Conservation (phyloP, 2,329 filamentous ascomycete genomes). For the Exophiala calicioides region DNA sequence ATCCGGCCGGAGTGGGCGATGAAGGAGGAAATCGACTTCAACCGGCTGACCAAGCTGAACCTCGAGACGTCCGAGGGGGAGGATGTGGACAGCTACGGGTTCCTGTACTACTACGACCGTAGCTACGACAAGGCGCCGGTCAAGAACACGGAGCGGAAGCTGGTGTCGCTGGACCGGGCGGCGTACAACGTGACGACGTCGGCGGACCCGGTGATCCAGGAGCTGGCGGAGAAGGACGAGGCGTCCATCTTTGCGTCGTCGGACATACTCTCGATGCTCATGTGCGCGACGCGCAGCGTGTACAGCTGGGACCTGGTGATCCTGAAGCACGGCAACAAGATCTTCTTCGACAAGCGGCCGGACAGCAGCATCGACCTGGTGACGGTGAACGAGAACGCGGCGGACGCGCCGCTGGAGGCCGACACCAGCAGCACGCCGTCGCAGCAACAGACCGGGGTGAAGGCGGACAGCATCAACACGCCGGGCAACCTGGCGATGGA, state of each 20-base stretch:
- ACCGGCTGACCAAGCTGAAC: slow-evolving; percentile 91
- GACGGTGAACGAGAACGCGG: slow-evolving; percentile 98
- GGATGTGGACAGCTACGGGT: slow-evolving; percentile 92
- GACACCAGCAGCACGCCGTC: slow-evolving; percentile 59
- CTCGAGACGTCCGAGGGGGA: slow-evolving; percentile 92
- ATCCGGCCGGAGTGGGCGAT: slow-evolving; percentile 95
- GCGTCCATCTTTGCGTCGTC: slow-evolving; percentile 96
- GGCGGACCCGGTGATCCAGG: slow-evolving; percentile 93
- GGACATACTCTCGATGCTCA: slow-evolving; percentile 97
- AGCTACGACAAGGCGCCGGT: slow-evolving; percentile 91
- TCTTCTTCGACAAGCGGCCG: slow-evolving; percentile 98
- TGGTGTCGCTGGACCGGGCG: slow-evolving; percentile 76
- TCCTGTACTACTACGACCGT: slow-evolving; percentile 98
- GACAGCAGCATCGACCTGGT: slow-evolving; percentile 95
- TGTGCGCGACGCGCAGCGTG: slow-evolving; percentile 94
- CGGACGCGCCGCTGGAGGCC: slow-evolving; percentile 87
- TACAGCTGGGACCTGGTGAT: slow-evolving; percentile 99
- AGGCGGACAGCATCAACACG: slow-evolving; percentile 93
- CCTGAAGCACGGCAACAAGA: slow-evolving; percentile 87
- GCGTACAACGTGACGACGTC: slow-evolving; percentile 98
- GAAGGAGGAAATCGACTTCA: slow-evolving; percentile 98
- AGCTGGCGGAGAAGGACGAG: slow-evolving; percentile 92
- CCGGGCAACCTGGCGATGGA: slow-evolving; percentile 91
- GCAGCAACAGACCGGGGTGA: slow-evolving; percentile 52
- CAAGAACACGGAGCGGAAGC: slow-evolving; percentile 80